phyloP scores from a whole-genome alignment of 495 filamentous ascomycete genomes.

The Xylaria sp. region DNA sequence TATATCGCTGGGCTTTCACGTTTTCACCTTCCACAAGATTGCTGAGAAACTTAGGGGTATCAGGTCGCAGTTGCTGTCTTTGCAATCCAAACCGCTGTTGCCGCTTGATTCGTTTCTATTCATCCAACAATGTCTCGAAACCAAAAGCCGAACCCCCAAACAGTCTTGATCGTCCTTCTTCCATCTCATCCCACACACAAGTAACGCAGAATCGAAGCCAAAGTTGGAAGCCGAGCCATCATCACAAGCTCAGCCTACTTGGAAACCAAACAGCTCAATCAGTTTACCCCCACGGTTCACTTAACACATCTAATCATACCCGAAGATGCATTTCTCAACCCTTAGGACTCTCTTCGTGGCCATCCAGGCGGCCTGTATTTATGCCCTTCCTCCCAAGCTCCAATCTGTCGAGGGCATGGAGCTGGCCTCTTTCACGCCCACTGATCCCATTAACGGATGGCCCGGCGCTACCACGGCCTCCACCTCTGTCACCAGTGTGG shows the following conservation, averaged over 20 bases:
- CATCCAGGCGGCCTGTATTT: slow-evolving; percentile 1
- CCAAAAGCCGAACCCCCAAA: background rate
- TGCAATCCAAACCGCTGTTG: background rate
- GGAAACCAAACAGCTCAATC: slow-evolving; percentile 18
- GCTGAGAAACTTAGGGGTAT: background rate
- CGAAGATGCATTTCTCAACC: slow-evolving; percentile 20
- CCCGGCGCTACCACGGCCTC: background rate
- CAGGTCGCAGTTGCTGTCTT: background rate
- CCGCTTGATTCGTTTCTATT: background rate
- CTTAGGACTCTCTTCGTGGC: slow-evolving; percentile 23
- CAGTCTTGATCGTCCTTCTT: background rate
- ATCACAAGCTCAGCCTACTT: background rate
- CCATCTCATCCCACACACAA: background rate
- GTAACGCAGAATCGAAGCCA: background rate
- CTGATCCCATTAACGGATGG: slow-evolving; percentile 20
- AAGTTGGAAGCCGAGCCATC: background rate
- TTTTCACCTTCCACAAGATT: slow-evolving; percentile 7
- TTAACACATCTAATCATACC: slow-evolving; percentile 1
- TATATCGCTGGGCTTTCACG: background rate
- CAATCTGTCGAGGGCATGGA: background rate
- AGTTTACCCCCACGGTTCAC: background rate
- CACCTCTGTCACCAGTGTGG: background rate
- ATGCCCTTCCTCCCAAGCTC: slow-evolving; percentile 17
- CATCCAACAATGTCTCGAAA: background rate
- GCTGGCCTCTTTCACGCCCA: background rate